A percentile compares a stretch with the other conserved stretches of the same genome.
phyloP scores from a whole-genome alignment of 306 rosid species.

The Inga leiocalycina region DNA sequence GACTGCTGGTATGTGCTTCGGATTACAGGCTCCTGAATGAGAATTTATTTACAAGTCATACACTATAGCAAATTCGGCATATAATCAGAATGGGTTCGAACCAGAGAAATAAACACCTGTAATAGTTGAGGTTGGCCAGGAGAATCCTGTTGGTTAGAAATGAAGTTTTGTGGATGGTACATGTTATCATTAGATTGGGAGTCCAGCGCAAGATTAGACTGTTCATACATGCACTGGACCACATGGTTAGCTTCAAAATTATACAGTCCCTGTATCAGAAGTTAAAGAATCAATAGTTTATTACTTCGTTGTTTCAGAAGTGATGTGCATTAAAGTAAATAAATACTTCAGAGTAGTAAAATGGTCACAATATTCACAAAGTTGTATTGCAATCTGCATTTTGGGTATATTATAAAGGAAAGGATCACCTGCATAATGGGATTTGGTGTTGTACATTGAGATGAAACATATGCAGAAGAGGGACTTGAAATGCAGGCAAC shows the following conservation, averaged over 20 bases:
- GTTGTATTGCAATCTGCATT: conserved; percentile 5
- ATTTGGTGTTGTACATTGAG: conserved; percentile 44
- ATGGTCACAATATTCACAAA: conserved; percentile 5
- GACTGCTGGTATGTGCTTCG: conserved; percentile 49
- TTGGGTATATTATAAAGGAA: conserved; percentile 23
- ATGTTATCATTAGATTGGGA: conserved; percentile 49
- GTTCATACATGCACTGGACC: conserved; percentile 54
- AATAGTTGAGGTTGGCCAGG: conserved; percentile 55
- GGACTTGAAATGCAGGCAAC: conserved; percentile 48
- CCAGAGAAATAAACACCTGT: conserved; percentile 45
- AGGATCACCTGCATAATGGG: conserved; percentile 53
- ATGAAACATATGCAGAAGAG: conserved; percentile 47
- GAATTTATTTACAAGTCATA: conserved; percentile 31
- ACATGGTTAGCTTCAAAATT: conserved; percentile 54
- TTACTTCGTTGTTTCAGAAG: neutral
- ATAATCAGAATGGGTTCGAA: conserved; percentile 3
- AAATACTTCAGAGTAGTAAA: conserved; percentile 14
- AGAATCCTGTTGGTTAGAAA: conserved; percentile 54
- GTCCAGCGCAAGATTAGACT: conserved; percentile 45
- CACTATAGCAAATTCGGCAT: neutral
- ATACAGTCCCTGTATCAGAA: conserved; percentile 51
- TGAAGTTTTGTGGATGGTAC: conserved; percentile 48
- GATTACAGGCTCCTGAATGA: conserved; percentile 50
- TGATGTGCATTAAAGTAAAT: neutral
- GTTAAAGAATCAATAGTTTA: conserved; percentile 28